phyloP scores from a whole-genome alignment of 305 asterid genomes.

The Solanum chacoense region DNA sequence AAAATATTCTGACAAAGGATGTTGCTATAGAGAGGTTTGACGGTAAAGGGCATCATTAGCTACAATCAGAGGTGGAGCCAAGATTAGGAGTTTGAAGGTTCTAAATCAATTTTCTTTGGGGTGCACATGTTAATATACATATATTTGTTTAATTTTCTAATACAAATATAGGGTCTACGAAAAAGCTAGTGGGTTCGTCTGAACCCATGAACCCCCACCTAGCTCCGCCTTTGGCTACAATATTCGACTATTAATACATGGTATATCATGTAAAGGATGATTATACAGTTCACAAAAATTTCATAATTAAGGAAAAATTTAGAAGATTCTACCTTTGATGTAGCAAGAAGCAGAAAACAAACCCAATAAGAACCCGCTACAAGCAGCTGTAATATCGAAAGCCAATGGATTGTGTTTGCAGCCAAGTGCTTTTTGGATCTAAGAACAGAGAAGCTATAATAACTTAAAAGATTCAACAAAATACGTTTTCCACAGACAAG shows the following conservation, averaged over 20 bases:
- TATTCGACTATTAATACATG: not conserved
- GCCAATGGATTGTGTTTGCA: constrained; percentile 62
- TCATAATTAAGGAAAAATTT: not conserved
- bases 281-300: not conserved
- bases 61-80: not conserved
- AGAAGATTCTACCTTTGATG: constrained; percentile 40
- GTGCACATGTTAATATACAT: too few relatives aligned
- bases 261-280: not conserved
- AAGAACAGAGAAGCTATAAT: constrained; percentile 1
- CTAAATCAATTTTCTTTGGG: too few relatives aligned
- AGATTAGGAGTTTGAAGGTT: too few relatives aligned
- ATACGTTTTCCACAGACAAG: not conserved
- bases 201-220: too few relatives aligned
- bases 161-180: too few relatives aligned
- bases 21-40: not conserved
- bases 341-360: constrained; percentile 70
- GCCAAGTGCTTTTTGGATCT: constrained; percentile 70
- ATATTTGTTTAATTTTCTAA: too few relatives aligned
- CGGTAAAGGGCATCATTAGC: not conserved
- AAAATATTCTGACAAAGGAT: not conserved
- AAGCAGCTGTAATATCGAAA: constrained; percentile 73
- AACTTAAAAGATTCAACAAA: not conserved
- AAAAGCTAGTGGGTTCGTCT: too few relatives aligned
- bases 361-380: constrained; percentile 70
- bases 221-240: not conserved